Percentiles rank a stretch among this genome's conserved stretches.
These are phyloP conservation scores for Chalara sp. DNA, from an alignment of 2,329 filamentous ascomycete genomes.

Conservation along the genomic window DNA sequence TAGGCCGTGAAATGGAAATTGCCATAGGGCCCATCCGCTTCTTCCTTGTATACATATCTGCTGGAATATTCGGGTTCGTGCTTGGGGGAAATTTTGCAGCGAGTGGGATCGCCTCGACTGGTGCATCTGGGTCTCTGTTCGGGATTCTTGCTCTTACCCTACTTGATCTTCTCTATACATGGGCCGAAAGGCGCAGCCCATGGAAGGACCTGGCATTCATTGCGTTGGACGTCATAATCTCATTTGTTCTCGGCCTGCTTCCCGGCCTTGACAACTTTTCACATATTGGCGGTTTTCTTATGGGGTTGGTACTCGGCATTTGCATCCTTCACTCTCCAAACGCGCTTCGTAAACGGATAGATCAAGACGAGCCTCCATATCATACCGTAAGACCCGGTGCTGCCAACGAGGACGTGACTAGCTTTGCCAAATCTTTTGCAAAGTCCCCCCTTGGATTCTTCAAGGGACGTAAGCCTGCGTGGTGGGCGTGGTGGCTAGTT, in stretches of 20 bases:
- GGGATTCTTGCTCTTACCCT: constrained; percentile 84
- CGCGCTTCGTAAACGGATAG: constrained; percentile 66
- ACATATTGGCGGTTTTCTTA: constrained; percentile 92
- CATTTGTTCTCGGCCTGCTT: constrained; percentile 85
- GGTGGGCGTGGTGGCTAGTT: constrained; percentile 97
- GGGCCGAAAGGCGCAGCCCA: constrained; percentile 71
- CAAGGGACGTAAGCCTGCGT: constrained; percentile 83
- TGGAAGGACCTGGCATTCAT: constrained; percentile 84
- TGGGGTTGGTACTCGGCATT: constrained; percentile 81
- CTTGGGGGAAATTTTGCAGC: constrained; percentile 91
- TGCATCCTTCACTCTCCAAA: constrained; percentile 86
- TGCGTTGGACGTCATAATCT: constrained; percentile 75
- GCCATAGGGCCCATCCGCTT: constrained; percentile 86
- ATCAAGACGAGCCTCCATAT: constrained; percentile 63
- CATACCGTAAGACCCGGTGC: constrained; percentile 50
- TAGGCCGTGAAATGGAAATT: constrained; percentile 88
- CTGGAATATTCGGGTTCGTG: constrained; percentile 93
- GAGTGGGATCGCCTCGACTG: constrained; percentile 73
- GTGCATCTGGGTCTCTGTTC: constrained; percentile 85
- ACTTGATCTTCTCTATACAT: constrained; percentile 88
- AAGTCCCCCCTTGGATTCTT: constrained; percentile 73
- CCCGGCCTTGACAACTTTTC: constrained; percentile 96
- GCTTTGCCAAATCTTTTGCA: constrained; percentile 54
- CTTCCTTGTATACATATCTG: constrained; percentile 79
- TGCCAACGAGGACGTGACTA: constrained; percentile 21